Base-by-base conservation (phyloP, 1,284 basidiomycete species). In the Ceratobasidium sp. region DNA sequence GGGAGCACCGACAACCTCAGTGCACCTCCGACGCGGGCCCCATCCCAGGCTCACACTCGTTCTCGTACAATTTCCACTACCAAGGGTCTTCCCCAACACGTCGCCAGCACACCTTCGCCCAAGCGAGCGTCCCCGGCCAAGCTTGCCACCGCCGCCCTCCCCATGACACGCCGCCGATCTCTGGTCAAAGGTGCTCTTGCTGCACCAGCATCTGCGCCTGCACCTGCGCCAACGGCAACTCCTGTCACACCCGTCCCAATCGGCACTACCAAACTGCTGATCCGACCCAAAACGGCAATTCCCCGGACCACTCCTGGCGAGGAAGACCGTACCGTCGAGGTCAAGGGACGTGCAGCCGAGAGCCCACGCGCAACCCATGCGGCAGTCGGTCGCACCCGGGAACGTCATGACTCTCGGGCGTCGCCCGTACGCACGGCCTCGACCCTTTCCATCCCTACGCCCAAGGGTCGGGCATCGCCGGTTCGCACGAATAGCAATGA, bases 401-500 rank as follows among this genome's bases (percentile, higher is more conserved):
- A 70, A 25, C 68, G 52, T 13, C 54, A 34, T 25, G 56, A 61
- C n/a, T 62, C 57, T 22, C 69, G 69, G 32, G 25, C 69, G 9
- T 73, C 69, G 6, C 69, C 69, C 13, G 69, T 73, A 3, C 69
- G 69, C n/a, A 34, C 68, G 22, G 8, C 52, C 40, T 70, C 68
- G 34, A 29, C 49, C 69, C 69, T 73, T 29, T 57, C 69, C 15
- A n/a, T 52, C 46, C 56, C 69, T 25, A 59, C 54, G 3, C 51
- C 68, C 40, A 73, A 73, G 59, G 69, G 69, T 25, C 69, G 69
- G 9, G 56, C 69, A 32, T 73, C 69, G n/a, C 69, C 69, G 11
- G 49, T 46, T 37, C 69, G 69, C 44, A 40, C 37, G 44, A 46
- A 44, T 9, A 49, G 62, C 43, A 73, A 61, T 15, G 69, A 73